These are phyloP conservation scores for Ophiocordyceps robertsii DNA, from an alignment of 2,329 filamentous ascomycete genomes.

Conservation along the genomic window DNA sequence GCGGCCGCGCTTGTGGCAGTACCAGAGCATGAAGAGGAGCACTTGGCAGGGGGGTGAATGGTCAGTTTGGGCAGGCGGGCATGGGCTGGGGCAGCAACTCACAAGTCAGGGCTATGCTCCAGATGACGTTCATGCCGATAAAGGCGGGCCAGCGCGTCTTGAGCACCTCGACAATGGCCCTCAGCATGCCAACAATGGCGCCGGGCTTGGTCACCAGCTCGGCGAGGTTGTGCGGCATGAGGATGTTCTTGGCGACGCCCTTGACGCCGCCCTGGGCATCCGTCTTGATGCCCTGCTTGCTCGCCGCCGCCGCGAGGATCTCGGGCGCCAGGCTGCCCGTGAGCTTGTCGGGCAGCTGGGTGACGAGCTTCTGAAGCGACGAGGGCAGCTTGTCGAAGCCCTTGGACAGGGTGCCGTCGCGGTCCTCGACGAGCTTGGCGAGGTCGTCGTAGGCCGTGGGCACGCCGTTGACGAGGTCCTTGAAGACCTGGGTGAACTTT, in stretches of 20 bases:
- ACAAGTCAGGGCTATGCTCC: conserved; percentile 82
- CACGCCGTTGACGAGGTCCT: conserved; percentile 82
- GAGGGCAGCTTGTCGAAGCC: conserved; percentile 57
- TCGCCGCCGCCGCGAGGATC: conserved; percentile 63
- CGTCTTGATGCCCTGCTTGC: conserved; percentile 53
- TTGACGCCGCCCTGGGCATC: conserved; percentile 44
- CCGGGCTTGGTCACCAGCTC: conserved; percentile 76
- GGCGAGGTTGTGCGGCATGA: conserved; percentile 60
- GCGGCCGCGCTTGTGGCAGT: conserved; percentile 88
- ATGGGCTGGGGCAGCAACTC: conserved; percentile 22
- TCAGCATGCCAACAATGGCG: conserved; percentile 71
- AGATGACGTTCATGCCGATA: conserved; percentile 79
- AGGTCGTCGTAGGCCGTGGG: conserved; percentile 90
- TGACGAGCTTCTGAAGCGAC: conserved; percentile 76
- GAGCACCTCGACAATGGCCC: conserved; percentile 81
- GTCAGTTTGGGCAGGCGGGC: conserved; percentile 2
- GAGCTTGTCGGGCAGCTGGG: conserved; percentile 70
- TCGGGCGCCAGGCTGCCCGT: conserved; percentile 67
- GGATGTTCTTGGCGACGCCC: conserved; percentile 50
- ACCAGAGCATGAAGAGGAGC: conserved; percentile 90
- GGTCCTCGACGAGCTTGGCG: conserved; percentile 45
- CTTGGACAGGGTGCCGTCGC: conserved; percentile 44
- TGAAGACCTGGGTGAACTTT: conserved; percentile 80
- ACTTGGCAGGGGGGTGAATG: conserved; percentile 32
- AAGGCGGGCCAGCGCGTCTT: conserved; percentile 83